Conservation (phyloP, 2,329 filamentous ascomycete species). For the Stenocarpella maydis region DNA sequence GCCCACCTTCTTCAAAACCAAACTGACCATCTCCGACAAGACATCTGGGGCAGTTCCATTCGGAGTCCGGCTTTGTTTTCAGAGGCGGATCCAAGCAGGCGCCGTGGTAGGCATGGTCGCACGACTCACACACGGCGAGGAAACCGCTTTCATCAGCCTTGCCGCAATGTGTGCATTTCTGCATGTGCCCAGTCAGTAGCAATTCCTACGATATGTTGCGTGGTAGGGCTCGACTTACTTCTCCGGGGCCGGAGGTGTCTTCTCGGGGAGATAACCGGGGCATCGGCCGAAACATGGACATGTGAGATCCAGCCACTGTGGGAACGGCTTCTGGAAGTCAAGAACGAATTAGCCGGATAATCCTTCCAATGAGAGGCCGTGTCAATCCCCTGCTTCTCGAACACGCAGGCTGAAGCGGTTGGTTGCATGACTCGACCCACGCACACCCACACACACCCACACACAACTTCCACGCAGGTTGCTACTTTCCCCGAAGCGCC, state of each 20-base stretch:
- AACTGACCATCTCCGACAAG: conserved; percentile 96
- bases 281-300: conserved; percentile 89
- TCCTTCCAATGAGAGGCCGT: conserved; percentile 39
- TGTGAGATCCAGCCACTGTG: conserved; percentile 94
- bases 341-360: conserved; percentile 45
- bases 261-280: conserved; percentile 67
- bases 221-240: conserved; percentile 44
- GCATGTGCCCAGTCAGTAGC: conserved; percentile 30
- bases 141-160: conserved; percentile 76
- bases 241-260: conserved; percentile 54
- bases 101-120: conserved; percentile 87
- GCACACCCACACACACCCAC: too few relatives aligned
- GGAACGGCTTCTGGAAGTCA: conserved; percentile 67
- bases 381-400: conserved; percentile 34
- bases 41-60: conserved; percentile 97
- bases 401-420: conserved; percentile 28
- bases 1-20: conserved; percentile 94
- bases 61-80: conserved; percentile 77
- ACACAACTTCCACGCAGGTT: background rate
- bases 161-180: conserved; percentile 88
- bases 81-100: conserved; percentile 88
- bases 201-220: background rate
- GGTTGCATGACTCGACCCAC: conserved; percentile 32
- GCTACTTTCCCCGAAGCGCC: conserved; percentile 1
- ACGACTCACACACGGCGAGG: conserved; percentile 87